Evolutionary conservation across 2,329 filamentous ascomycete species (phyloP), one percentile per base, ranked within the genome.

Genomic region (Fusarium buharicum): DNA sequence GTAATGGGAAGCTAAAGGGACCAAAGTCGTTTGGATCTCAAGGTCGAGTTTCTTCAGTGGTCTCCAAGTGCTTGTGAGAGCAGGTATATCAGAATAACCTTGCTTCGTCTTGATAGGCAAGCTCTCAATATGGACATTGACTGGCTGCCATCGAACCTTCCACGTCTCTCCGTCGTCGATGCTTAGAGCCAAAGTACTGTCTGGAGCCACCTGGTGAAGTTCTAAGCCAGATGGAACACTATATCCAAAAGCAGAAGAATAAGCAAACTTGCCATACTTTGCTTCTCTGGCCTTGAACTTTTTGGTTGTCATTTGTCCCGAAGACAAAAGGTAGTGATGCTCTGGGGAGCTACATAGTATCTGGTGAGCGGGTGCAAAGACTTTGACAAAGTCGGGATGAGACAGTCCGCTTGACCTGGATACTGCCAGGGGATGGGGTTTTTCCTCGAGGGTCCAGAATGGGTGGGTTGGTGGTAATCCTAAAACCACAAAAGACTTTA

Each of bases 401-500:
- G 8, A 8, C 8, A 18, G 3, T 13, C 20, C 22, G n/a, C 10
- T n/a, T 20, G 30, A 13, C 2, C 16, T 11, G 27, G 41, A 16
- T 17, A 4, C 16, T 12, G 17, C 24, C 4, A 47, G 46, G 2
- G 69, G 73, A 41, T 72, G 67, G 0, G 70, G 55, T 1, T 61
- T 47, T 51, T 85, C 82, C 4, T 78, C 54, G 0, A 71, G 63
- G 0, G 65, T 67, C 82, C 83, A 85, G 52, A 85, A 85, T 0
- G 72, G 63, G 45, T 82, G 72, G 0, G 67, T 56, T 4, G 67
- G 51, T 0, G 72, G 58, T 0, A 84, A 56, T 0, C 71, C 74
- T 0, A 82, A 66, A 0, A 74, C 76, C 1, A 83, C 70, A 3
- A 85, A 76, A 0, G 78, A 77, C 55, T 85, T 85, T 27, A 84